Percentiles rank a stretch among this genome's conserved stretches.
Conservation (phyloP, 106 monocot species). For the Dendrobium nobile region DNA sequence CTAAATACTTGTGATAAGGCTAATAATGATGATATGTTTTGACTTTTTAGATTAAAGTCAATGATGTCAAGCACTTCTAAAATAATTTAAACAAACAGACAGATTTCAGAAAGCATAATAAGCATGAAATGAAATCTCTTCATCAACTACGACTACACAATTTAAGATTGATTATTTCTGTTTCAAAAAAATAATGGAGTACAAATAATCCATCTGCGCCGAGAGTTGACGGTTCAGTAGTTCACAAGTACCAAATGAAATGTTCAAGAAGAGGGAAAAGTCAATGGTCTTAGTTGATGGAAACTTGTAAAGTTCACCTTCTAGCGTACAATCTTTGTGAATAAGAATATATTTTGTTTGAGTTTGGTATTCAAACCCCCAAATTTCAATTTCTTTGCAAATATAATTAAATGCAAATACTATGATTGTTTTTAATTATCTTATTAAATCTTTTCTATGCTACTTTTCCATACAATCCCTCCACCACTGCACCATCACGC, state of each 20-base stretch:
- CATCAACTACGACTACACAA: neutral
- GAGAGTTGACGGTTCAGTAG: neutral
- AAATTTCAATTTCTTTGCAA: neutral
- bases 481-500: neutral
- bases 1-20: neutral
- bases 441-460: neutral
- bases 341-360: neutral
- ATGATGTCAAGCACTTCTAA: neutral
- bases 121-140: neutral
- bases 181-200: neutral
- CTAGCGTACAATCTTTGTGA: neutral
- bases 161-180: neutral
- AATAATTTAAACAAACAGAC: slow-evolving; percentile 1
- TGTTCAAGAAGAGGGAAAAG: neutral
- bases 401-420: neutral
- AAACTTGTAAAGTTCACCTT: neutral
- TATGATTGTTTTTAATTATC: neutral
- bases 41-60: neutral
- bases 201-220: neutral
- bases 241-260: neutral
- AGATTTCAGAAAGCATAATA: neutral
- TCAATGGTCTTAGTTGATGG: neutral
- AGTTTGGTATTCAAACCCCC: neutral
- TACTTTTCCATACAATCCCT: neutral
- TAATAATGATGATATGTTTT: neutral